Percentiles rank a stretch among this genome's conserved stretches.
These are phyloP conservation scores for Boletus barrowsii DNA, from an alignment of 768 basidiomycete genomes.

Conservation along the genomic window DNA sequence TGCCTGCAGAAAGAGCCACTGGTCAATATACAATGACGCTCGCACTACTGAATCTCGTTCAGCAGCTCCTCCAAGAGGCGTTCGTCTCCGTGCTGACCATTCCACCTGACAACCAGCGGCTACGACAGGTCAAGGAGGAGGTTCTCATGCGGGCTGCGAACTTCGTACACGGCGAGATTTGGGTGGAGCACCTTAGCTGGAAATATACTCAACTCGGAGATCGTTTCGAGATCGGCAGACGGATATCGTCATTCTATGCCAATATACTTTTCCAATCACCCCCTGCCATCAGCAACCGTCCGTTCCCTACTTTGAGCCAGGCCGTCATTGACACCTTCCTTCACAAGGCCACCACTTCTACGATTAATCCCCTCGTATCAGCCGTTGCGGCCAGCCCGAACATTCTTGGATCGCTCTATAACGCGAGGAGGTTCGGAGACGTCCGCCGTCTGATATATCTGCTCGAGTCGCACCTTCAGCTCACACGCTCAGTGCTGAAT, in stretches of 20 bases:
- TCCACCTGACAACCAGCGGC: constrained; percentile 53
- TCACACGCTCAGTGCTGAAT: constrained; percentile 61
- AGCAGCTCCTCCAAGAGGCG: constrained; percentile 72
- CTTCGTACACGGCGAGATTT: constrained; percentile 84
- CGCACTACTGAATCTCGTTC: constrained; percentile 71
- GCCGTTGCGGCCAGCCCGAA: constrained; percentile 61
- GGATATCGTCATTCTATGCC: constrained; percentile 64
- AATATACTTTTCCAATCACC: constrained; percentile 64
- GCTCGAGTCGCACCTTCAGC: constrained; percentile 61
- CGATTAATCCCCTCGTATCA: constrained; percentile 76
- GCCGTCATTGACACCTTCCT: constrained; percentile 70
- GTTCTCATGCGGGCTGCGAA: constrained; percentile 73
- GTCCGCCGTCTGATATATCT: constrained; percentile 64
- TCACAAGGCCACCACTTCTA: constrained; percentile 70
- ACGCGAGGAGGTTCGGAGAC: constrained; percentile 66
- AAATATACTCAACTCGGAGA: constrained; percentile 80
- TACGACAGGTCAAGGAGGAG: constrained; percentile 77
- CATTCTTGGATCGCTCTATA: constrained; percentile 57
- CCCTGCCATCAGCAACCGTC: constrained; percentile 48
- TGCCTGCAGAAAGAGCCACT: constrained; percentile 66
- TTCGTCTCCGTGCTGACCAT: constrained; percentile 48
- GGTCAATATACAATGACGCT: constrained; percentile 83
- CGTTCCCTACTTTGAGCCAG: constrained; percentile 59
- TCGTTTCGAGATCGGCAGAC: constrained; percentile 76
- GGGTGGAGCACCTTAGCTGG: constrained; percentile 85